Evolutionary conservation across 805 yeast genomes (phyloP).

Genomic region (Saccharomyces mikatae): DNA sequence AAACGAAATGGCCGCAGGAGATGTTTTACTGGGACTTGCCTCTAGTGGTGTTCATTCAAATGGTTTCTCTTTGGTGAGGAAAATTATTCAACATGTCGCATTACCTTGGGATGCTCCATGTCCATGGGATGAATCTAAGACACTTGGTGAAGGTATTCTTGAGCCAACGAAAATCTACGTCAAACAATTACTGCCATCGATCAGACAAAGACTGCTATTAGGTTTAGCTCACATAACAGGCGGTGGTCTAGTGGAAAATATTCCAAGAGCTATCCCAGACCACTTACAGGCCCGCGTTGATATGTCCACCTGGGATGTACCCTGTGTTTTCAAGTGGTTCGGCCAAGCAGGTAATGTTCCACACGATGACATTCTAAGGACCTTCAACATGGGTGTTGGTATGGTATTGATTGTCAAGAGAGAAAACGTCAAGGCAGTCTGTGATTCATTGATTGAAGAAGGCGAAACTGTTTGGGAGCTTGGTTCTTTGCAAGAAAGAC

Average conservation of each 20-base stretch:
- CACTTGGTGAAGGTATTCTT: constrained; percentile 80
- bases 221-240: constrained; percentile 98
- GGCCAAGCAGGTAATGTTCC: constrained; percentile 91
- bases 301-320: constrained; percentile 72
- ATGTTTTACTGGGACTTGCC: constrained; percentile 75
- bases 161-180: constrained; percentile 93
- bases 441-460: constrained; percentile 44
- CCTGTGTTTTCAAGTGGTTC: constrained; percentile 88
- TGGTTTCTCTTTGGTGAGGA: constrained; percentile 91
- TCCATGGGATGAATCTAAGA: constrained; percentile 69
- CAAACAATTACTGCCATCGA: constrained; percentile 72
- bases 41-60: constrained; percentile 95
- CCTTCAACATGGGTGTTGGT: constrained; percentile 93
- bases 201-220: constrained; percentile 57
- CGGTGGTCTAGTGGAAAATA: constrained; percentile 93
- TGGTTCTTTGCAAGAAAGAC: constrained; percentile 49
- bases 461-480: constrained; percentile 71
- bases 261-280: constrained; percentile 88
- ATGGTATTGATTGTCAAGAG: constrained; percentile 81
- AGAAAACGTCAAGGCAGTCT: constrained; percentile 53
- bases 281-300: constrained; percentile 75
- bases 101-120: constrained; percentile 64
- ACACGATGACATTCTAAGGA: constrained; percentile 70
- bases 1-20: constrained; percentile 64
- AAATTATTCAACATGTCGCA: constrained; percentile 73